phyloP scores from a whole-genome alignment of 768 basidiomycete species.

The Boletus huronensis region DNA sequence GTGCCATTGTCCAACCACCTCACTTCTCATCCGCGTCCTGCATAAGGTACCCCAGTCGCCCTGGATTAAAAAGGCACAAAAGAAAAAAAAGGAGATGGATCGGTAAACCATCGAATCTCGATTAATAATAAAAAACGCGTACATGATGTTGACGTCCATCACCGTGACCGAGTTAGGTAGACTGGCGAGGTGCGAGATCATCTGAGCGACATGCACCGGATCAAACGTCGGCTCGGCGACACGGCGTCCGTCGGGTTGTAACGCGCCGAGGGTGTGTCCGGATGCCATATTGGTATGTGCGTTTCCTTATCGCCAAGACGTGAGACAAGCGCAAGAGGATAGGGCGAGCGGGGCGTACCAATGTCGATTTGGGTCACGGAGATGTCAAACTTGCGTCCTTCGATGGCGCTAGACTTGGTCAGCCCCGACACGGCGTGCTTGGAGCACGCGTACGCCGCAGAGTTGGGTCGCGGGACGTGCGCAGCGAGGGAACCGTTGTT shows the following conservation, averaged over 20 bases:
- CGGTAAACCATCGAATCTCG: neutral
- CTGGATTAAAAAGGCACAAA: constrained; percentile 18
- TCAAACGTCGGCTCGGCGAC: constrained; percentile 65
- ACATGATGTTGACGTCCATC: constrained; percentile 74
- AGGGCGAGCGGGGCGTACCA: constrained; percentile 38
- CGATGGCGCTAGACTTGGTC: constrained; percentile 72
- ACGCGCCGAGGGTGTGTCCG: constrained; percentile 44
- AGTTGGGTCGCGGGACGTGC: constrained; percentile 62
- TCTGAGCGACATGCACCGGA: constrained; percentile 65
- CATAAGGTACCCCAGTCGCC: constrained; percentile 45
- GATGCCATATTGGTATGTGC: constrained; percentile 61
- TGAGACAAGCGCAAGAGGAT: neutral
- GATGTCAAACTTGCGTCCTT: constrained; percentile 71
- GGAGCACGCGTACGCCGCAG: constrained; percentile 65
- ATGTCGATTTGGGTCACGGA: constrained; percentile 83
- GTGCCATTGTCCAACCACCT: too few relatives aligned
- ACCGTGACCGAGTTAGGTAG: constrained; percentile 69
- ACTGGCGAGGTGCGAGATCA: constrained; percentile 66
- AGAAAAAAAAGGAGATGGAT: neutral
- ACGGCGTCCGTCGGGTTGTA: constrained; percentile 66
- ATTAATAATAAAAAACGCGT: constrained; percentile 23
- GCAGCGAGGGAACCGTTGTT: constrained; percentile 84
- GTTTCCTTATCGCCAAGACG: constrained; percentile 34
- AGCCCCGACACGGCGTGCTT: constrained; percentile 81
- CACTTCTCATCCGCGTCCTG: constrained; percentile 42